phyloP scores from a whole-genome alignment of 345 rosid genomes.

The Populus ilicifolia region DNA sequence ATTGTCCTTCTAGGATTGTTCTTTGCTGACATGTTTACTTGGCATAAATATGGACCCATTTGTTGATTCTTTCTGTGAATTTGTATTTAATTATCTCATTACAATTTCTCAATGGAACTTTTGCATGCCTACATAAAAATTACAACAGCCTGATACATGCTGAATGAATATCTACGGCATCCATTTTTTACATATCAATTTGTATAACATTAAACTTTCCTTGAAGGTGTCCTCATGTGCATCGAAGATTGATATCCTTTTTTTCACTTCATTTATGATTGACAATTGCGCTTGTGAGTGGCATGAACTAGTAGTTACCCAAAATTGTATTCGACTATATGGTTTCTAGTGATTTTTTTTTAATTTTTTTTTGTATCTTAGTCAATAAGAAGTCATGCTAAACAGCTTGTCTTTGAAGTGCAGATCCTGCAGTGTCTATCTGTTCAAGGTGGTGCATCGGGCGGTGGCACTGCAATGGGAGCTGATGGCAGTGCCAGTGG shows the following conservation, averaged over 20 bases:
- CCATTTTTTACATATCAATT: background rate
- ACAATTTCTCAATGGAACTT: background rate
- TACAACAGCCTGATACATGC: background rate
- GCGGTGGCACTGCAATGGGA: slow-evolving; percentile 25
- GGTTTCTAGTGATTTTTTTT: background rate
- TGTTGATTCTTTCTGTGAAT: background rate
- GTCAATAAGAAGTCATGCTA: background rate
- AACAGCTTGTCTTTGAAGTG: slow-evolving; percentile 18
- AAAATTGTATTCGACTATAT: background rate
- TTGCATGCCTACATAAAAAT: too few relatives aligned
- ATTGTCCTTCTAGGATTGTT: background rate
- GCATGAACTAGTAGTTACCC: background rate
- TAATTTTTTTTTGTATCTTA: background rate
- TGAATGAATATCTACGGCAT: too few relatives aligned
- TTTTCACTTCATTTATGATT: background rate
- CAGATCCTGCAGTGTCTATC: slow-evolving; percentile 95
- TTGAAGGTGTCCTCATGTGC: background rate
- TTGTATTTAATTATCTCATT: background rate
- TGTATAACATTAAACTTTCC: background rate
- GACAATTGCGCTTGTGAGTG: background rate
- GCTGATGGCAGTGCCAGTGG: slow-evolving; percentile 35
- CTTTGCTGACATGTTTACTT: background rate
- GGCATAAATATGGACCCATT: background rate
- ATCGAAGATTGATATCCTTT: background rate
- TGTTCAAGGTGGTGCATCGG: slow-evolving; percentile 40